Base-by-base conservation (phyloP, 306 rosid species). In the Cucurbita ficifolia region DNA sequence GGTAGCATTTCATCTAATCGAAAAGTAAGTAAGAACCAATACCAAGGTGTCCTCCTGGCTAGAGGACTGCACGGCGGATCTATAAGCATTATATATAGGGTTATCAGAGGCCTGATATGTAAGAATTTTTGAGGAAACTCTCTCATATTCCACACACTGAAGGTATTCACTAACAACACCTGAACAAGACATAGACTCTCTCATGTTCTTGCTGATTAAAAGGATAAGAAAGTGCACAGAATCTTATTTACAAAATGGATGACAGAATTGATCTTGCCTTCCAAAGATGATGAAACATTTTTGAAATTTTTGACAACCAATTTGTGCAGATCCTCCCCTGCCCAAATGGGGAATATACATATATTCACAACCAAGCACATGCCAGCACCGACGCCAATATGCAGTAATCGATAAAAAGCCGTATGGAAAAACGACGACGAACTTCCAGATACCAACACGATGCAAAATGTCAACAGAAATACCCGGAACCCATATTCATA, bases 401-500 rank as follows among this genome's bases (percentile, higher is more conserved):
- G 91, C 75, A 94, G 75, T 79, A 94, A 89, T 73, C 97, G 86
- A 45, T 81, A 85, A 50, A 78, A 63, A 54, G 96, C 89, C 10
- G 96, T 91, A 12, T 82, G 16, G 29, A 86, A 6, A 79, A 94
- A 91, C 2, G 89, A 90, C 67, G 96, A 84, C 0, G 95, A 89
- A 76, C 82, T 83, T 57, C 99, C 97, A n/a, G 97, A 94, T 33
- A 94, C 88, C 75, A 86, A 84, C 54, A 94, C 76, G 87, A 83
- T 87, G 81, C 99, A 94, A 78, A 86, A 94, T n/a, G 97, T 94
- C 85, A 94, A 86, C 91, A 94, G 81, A 90, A 91, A 91, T 82
- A 91, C 99, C 63, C 97, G 90, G 67, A 94, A 94, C 43, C 97
- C 99, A 18, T 91, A 94, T 75, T 94, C 99, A 74, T 94, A 91